phyloP scores from a whole-genome alignment of 2,329 filamentous ascomycete genomes.

The Myriosclerotinia duriaeana region DNA sequence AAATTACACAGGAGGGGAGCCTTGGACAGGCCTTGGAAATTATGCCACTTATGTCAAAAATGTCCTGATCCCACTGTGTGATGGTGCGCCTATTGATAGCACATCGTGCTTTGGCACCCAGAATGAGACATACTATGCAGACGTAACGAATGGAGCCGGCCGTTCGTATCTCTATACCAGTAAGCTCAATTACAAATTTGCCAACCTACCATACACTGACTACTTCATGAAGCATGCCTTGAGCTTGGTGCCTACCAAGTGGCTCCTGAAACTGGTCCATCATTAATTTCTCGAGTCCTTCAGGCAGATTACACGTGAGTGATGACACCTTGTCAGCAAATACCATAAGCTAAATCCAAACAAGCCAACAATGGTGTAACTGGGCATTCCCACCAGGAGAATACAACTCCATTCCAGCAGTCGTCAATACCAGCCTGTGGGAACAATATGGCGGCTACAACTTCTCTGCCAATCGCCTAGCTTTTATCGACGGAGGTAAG shows the following conservation, averaged over 20 bases:
- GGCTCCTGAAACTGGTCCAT: constrained; percentile 46
- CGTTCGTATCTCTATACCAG: constrained; percentile 52
- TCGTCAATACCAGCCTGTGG: constrained; percentile 46
- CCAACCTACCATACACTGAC: neutral
- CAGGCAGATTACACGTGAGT: constrained; percentile 51
- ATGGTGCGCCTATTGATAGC: constrained; percentile 45
- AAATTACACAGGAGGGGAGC: constrained; percentile 50
- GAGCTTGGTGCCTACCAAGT: constrained; percentile 53
- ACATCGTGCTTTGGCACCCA: constrained; percentile 48
- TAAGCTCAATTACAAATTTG: constrained; percentile 19
- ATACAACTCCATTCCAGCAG: constrained; percentile 47
- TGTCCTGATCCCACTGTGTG: constrained; percentile 46
- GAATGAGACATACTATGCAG: constrained; percentile 46
- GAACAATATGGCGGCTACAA: constrained; percentile 51
- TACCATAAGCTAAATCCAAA: neutral
- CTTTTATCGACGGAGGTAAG: constrained; percentile 51
- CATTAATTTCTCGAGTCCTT: constrained; percentile 50
- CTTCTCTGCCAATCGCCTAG: constrained; percentile 48
- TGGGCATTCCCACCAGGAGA: constrained; percentile 52
- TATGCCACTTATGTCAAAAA: constrained; percentile 54
- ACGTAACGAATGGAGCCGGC: constrained; percentile 43
- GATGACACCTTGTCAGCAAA: neutral
- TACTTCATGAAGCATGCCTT: constrained; percentile 41
- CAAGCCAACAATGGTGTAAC: constrained; percentile 49
- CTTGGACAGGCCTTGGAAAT: constrained; percentile 52